Percentiles rank a stretch among this genome's conserved stretches.
phyloP scores from a whole-genome alignment of 73 alveolate genomes.

The Paramecium octaurelia region DNA sequence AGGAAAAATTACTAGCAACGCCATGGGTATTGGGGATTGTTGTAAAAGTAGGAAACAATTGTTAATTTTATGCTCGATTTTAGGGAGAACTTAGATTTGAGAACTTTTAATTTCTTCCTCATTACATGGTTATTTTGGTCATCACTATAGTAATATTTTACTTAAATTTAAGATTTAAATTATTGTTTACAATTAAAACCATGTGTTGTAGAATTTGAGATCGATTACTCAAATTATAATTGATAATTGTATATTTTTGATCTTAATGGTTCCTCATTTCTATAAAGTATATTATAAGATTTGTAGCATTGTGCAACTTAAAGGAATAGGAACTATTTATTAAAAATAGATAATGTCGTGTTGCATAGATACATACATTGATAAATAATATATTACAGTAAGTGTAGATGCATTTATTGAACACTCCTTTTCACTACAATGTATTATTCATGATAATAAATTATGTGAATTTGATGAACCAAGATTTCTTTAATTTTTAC shows the following conservation, averaged over 20 bases:
- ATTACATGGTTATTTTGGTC: background rate
- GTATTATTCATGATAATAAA: background rate
- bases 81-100: background rate
- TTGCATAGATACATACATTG: background rate
- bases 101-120: background rate
- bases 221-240: background rate
- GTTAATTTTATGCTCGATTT: background rate
- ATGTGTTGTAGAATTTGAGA: background rate
- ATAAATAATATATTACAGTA: background rate
- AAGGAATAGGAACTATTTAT: background rate
- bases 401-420: background rate
- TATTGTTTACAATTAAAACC: background rate
- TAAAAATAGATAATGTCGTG: background rate
- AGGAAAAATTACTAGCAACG: background rate
- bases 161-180: background rate
- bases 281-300: background rate
- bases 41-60: background rate
- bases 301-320: background rate
- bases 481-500: background rate
- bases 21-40: slow-evolving; percentile 26
- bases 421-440: background rate
- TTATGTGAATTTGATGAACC: background rate
- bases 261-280: background rate
- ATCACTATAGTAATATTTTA: background rate
- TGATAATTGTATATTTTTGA: background rate